A percentile compares a stretch with the other conserved stretches of the same genome.
phyloP scores from a whole-genome alignment of 2,329 filamentous ascomycete genomes.

The Albophoma yamanashiensis region DNA sequence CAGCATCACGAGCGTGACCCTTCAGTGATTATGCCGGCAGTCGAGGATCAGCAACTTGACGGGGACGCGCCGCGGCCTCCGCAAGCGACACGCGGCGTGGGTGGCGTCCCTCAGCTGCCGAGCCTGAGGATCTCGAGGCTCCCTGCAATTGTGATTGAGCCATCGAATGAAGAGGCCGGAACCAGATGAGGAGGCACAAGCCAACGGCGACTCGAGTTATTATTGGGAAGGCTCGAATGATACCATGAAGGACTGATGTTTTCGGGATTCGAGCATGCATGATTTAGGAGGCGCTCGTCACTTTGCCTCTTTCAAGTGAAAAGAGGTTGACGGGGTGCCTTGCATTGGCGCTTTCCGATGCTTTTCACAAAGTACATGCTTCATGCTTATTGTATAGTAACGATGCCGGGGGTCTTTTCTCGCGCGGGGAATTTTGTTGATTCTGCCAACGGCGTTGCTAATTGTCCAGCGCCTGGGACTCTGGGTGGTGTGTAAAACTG shows the following conservation, averaged over 20 bases:
- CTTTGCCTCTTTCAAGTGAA: background rate
- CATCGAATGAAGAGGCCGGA: background rate
- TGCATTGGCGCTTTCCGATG: background rate
- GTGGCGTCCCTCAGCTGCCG: slow-evolving; percentile 36
- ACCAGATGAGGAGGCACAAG: background rate
- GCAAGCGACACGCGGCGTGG: slow-evolving; percentile 22
- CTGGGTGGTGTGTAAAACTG: background rate
- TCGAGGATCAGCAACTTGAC: slow-evolving; percentile 5
- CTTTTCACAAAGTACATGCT: background rate
- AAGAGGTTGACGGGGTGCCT: background rate
- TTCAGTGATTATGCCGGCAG: background rate
- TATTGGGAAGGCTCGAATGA: background rate
- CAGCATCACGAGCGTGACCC: slow-evolving; percentile 7
- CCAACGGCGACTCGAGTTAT: background rate
- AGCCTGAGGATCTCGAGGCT: slow-evolving; percentile 37
- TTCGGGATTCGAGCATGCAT: background rate
- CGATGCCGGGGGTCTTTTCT: background rate
- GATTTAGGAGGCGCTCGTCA: background rate
- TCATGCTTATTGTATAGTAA: background rate
- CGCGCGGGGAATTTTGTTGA: background rate
- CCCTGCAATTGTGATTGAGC: slow-evolving; percentile 35
- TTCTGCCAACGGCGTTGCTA: background rate
- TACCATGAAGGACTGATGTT: background rate
- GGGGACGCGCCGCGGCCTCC: background rate
- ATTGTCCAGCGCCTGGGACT: background rate